These are phyloP conservation scores for Collybia nuda DNA, from an alignment of 768 basidiomycete species.

Conservation along the genomic window DNA sequence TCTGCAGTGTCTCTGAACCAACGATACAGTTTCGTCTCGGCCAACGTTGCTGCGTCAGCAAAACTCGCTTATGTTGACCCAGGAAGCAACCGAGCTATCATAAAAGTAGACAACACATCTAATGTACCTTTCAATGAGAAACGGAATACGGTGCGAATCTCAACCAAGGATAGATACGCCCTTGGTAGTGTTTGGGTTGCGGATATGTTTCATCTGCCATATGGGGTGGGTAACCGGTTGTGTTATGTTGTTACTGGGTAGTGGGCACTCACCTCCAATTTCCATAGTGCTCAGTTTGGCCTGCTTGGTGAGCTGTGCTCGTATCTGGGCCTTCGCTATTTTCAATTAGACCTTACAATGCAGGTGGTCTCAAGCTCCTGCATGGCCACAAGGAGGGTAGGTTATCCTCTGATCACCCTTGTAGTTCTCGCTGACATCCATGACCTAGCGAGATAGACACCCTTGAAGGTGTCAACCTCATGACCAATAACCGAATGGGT, in stretches of 20 bases:
- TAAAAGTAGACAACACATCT: constrained; percentile 73
- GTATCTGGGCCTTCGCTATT: too few relatives aligned
- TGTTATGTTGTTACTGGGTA: too few relatives aligned
- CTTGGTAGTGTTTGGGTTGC: constrained; percentile 66
- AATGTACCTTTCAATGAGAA: constrained; percentile 51
- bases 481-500: constrained; percentile 62
- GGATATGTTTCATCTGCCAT: constrained; percentile 69
- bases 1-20: background rate
- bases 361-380: constrained; percentile 52
- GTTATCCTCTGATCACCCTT: constrained; percentile 12
- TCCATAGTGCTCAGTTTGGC: constrained; percentile 71
- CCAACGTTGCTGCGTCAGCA: constrained; percentile 41
- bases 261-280: background rate
- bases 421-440: constrained; percentile 1
- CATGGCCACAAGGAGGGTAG: constrained; percentile 64
- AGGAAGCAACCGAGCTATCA: constrained; percentile 68
- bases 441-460: constrained; percentile 65
- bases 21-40: constrained; percentile 49
- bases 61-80: constrained; percentile 63
- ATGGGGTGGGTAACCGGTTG: constrained; percentile 40
- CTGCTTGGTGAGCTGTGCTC: constrained; percentile 45
- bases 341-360: background rate
- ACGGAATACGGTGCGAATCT: constrained; percentile 67
- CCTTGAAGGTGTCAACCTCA: constrained; percentile 78
- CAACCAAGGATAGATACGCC: constrained; percentile 52